Evolutionary conservation across 768 basidiomycete species (phyloP).

Genomic region (Mycena venus): DNA sequence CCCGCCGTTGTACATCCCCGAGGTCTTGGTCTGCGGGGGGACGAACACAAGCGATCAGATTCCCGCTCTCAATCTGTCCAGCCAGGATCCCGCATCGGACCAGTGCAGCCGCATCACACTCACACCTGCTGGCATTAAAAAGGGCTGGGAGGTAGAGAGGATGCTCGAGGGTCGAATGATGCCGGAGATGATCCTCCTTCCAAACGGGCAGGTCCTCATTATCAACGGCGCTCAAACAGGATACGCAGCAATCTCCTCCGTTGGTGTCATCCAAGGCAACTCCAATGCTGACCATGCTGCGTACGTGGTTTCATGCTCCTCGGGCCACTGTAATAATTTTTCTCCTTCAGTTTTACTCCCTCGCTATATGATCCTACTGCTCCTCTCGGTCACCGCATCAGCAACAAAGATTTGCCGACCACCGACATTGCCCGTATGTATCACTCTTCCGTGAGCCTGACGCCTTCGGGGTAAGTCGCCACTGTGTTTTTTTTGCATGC

Average conservation of each 20-base stretch:
- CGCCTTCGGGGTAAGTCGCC: slow-evolving; percentile 43
- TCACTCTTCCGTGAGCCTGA: slow-evolving; percentile 49
- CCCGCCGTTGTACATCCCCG: slow-evolving; percentile 23
- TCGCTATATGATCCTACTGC: slow-evolving; percentile 56
- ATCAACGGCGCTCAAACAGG: no score
- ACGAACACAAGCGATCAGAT: slow-evolving; percentile 38
- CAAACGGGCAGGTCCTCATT: no score
- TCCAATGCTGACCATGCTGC: no score
- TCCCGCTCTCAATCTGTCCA: slow-evolving; percentile 57
- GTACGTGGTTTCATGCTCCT: no score
- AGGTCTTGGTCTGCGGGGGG: slow-evolving; percentile 36
- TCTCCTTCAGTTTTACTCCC: slow-evolving; percentile 41
- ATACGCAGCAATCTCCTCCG: slow-evolving; percentile 41
- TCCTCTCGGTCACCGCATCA: slow-evolving; percentile 51
- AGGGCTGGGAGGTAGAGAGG: slow-evolving; percentile 58
- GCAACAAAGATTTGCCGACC: slow-evolving; percentile 46
- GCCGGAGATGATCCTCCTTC: no score
- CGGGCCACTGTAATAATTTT: slow-evolving; percentile 29
- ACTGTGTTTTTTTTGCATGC: background rate
- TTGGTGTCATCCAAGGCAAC: slow-evolving; percentile 46
- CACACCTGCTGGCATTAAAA: slow-evolving; percentile 30
- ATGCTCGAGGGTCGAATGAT: slow-evolving; percentile 63
- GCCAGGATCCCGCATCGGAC: slow-evolving; percentile 59
- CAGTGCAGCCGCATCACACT: slow-evolving; percentile 59
- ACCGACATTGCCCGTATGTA: slow-evolving; percentile 48